Conservation (phyloP, 257 asterid genomes). For the Solanum etuberosum region DNA sequence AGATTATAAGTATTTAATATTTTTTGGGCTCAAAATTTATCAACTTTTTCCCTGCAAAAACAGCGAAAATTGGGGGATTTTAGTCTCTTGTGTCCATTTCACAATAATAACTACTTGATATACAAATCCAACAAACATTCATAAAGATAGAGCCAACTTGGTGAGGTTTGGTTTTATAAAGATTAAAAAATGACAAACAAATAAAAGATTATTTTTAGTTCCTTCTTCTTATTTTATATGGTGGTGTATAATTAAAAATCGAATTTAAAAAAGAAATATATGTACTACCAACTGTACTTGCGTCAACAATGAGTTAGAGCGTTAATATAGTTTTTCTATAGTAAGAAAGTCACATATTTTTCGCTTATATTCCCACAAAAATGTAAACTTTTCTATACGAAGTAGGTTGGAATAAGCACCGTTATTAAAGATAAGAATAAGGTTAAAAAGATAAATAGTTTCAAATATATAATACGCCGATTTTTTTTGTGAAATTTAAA, state of each 20-base stretch:
- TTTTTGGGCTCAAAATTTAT: neutral
- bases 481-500: too few relatives aligned
- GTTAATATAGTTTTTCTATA: neutral
- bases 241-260: neutral
- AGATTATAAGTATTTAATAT: neutral
- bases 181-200: neutral
- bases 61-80: conserved; percentile 12
- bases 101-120: neutral
- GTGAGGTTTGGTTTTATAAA: neutral
- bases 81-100: neutral
- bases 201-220: neutral
- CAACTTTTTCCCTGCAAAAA: neutral
- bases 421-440: neutral
- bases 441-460: neutral
- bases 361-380: neutral
- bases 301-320: neutral
- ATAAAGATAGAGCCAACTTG: neutral
- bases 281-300: neutral
- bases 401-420: neutral
- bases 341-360: neutral
- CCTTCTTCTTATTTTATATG: neutral
- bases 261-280: neutral
- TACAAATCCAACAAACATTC: conserved; percentile 4
- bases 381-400: neutral
- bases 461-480: neutral